Base-by-base conservation (phyloP, 768 basidiomycete species). In the Suillus plorans region DNA sequence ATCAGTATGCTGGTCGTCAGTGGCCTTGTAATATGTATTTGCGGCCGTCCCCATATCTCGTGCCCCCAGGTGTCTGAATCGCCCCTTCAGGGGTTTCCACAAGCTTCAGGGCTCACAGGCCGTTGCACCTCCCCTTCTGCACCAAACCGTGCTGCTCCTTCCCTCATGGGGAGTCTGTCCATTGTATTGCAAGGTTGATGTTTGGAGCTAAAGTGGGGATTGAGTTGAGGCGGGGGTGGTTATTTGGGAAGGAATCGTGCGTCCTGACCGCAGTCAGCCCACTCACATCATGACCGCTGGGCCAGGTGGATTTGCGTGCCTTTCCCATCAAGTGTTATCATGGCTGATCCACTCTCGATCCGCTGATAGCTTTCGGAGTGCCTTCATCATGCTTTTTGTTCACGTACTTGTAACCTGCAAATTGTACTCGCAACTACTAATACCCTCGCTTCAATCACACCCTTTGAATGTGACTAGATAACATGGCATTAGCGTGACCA, bases 231-330 rank as follows among this genome's bases (percentile, higher is more conserved):
- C 16, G 57, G 16, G 14, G 7, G 22, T 58, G 16, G 16, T 25
- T 41, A 28, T 39, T 18, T 41, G 25, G 18, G 10, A 16, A 58
- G 39, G 39, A 10, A 41, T 58, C 57, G 9, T 41, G 57, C 25
- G 16, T 41, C 39, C 67, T 39, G 70, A 63, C 61, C 66, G 72
- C 16, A 63, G 68, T 31, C 31, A 31, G 31, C 31, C 31, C 31
- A 31, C 31, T 31, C 31, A 31, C 31, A 31, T 31, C 31, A 31
- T 31, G n/a, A n/a, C n/a, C n/a, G 31, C 31, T 31, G 31, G 4
- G 31, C 3, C 31, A 31, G 5, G 5, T 31, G 31, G 31, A 5
- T 31, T 0, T 31, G 1, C 6, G 31, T 31, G 31, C 31, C 6
- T 31, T 31, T 31, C 31, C 31, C 31, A 31, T 6, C 31, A 31